Evolutionary conservation across 169 alveolate genomes (phyloP).

Genomic region (Neospora caninum): DNA sequence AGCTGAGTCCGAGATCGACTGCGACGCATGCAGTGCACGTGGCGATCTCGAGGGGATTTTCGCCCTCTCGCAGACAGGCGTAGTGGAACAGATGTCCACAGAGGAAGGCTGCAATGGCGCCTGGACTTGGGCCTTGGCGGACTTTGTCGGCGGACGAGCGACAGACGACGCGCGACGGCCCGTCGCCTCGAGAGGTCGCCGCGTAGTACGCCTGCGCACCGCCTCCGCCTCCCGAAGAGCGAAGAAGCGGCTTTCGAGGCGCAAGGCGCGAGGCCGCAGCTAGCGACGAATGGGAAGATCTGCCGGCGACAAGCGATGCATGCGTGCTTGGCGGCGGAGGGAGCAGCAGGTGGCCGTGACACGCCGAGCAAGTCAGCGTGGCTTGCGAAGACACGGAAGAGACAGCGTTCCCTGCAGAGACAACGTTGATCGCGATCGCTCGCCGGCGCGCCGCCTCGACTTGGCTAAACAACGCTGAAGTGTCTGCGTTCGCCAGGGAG

Average conservation of each 20-base stretch:
- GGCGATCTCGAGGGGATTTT: background rate
- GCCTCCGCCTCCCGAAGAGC: background rate
- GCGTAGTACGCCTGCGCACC: constrained; percentile 7
- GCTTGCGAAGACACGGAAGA: background rate
- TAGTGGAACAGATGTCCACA: constrained; percentile 17
- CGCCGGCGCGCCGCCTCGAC: background rate
- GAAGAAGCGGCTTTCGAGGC: background rate
- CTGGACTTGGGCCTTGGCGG: background rate
- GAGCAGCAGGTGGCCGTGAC: constrained; percentile 29
- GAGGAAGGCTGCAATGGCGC: constrained; percentile 17
- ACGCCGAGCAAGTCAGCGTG: background rate
- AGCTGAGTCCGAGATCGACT: background rate
- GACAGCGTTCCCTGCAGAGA: background rate
- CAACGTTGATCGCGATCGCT: background rate
- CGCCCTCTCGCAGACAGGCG: constrained; percentile 2
- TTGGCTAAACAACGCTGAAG: background rate
- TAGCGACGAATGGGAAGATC: background rate
- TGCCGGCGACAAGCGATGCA: background rate
- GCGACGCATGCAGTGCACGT: background rate
- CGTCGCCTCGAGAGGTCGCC: constrained; percentile 5
- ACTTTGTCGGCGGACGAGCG: background rate
- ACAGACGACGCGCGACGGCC: background rate
- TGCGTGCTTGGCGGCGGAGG: constrained; percentile 6
- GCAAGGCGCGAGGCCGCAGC: background rate
- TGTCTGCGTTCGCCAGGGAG: constrained; percentile 2